Evolutionary conservation across 2,329 filamentous ascomycete genomes (phyloP).

Genomic region (Ascochyta koolunga): DNA sequence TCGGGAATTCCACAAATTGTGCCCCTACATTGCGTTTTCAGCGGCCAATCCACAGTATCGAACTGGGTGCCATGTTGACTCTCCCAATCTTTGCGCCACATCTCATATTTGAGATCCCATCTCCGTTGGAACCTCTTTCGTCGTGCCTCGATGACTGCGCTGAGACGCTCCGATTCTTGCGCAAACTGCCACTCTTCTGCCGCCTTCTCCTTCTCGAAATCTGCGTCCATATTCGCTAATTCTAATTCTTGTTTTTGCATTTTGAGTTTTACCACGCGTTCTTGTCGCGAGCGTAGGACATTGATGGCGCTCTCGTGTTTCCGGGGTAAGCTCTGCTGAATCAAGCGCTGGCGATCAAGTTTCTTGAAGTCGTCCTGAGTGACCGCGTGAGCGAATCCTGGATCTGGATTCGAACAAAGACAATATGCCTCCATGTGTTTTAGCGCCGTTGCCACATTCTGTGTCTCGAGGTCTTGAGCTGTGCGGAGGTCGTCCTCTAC

Average conservation of each 20-base stretch:
- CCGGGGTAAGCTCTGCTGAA: conserved; percentile 48
- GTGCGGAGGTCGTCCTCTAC: conserved; percentile 52
- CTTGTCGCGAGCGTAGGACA: conserved; percentile 54
- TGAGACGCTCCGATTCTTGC: conserved; percentile 45
- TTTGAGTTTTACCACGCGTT: conserved; percentile 45
- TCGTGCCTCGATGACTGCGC: conserved; percentile 41
- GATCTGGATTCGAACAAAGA: conserved; percentile 39
- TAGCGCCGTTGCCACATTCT: conserved; percentile 53
- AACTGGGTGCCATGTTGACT: conserved; percentile 34
- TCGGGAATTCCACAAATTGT: conserved; percentile 23
- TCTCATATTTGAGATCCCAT: conserved; percentile 51
- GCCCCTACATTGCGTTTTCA: conserved; percentile 19
- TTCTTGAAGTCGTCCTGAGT: conserved; percentile 53
- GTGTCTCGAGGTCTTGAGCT: conserved; percentile 49
- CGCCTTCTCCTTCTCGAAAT: conserved; percentile 42
- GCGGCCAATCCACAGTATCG: conserved; percentile 41
- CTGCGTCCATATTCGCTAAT: conserved; percentile 41
- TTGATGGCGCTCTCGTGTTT: conserved; percentile 56
- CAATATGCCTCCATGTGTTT: conserved; percentile 58
- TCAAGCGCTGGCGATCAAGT: conserved; percentile 49
- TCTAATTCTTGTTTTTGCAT: conserved; percentile 50
- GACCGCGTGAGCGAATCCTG: conserved; percentile 42
- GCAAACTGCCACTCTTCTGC: conserved; percentile 40
- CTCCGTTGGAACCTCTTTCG: conserved; percentile 40
- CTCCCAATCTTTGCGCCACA: conserved; percentile 47